Evolutionary conservation across 139 green algal genomes (phyloP), one percentile per base, ranked within the genome.

Genomic region (Trebouxia sp.): DNA sequence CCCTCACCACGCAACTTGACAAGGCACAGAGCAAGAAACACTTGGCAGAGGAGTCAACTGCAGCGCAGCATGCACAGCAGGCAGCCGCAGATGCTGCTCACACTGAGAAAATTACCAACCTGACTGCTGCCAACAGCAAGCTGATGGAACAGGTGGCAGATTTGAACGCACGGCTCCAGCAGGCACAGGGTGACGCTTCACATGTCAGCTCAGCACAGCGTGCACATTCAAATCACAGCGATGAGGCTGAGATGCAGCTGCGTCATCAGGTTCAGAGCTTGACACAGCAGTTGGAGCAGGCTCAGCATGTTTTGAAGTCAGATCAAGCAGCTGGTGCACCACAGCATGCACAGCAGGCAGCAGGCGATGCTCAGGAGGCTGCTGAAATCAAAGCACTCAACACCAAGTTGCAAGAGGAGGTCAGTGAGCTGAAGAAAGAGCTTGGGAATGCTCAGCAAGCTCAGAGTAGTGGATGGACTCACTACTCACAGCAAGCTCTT

Each of bases 301-400:
- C 62, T 15, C 62, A 72, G 62, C 12, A 12, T 41, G 35, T 30
- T 28, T 35, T 72, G 32, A 12, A 72, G 47, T 17, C 1, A 53
- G 47, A 14, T 53, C 47, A 53, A 35, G 62, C 10, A 30, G 62
- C 12, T 37, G 20, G 14, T 26, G 37, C 62, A 72, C 32, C 62
- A 45, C 37, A 72, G 62, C 62, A 72, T 39, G 62, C 62, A 72
- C 32, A 72, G 32, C 32, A 28, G 62, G 32, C 35, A 72, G 62
- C 17, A 11, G 62, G 3, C n/a, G n/a, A n/a, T n/a, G n/a, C n/a
- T n/a, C n/a, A n/a, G n/a, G n/a, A n/a, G n/a, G n/a, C n/a, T n/a
- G n/a, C n/a, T n/a, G n/a, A n/a, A n/a, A n/a, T n/a, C n/a, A n/a
- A n/a, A n/a, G n/a, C n/a, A n/a, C n/a, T n/a, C n/a, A n/a, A n/a